Evolutionary conservation across 306 rosid species (phyloP).

Genomic region (Sicyos baderoa): DNA sequence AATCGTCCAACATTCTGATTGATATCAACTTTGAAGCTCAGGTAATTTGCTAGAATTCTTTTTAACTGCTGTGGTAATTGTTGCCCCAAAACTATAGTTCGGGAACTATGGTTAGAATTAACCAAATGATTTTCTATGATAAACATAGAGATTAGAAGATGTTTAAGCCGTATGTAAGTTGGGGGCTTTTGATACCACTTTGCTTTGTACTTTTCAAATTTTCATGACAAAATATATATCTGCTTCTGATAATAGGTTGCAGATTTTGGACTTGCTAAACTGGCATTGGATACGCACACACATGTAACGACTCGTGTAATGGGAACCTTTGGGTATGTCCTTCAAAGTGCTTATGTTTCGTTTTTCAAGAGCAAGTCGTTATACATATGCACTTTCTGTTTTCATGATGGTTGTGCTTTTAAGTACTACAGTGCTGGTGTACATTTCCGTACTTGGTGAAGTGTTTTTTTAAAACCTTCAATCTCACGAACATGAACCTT

Average conservation of each 20-base stretch:
- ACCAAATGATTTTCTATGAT: neutral
- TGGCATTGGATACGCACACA: conserved; percentile 77
- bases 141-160: neutral
- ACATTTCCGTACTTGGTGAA: neutral
- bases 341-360: neutral
- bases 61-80: neutral
- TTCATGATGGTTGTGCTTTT: neutral
- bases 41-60: conserved; percentile 35
- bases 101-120: neutral
- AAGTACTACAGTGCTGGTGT: neutral
- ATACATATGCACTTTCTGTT: too few species aligned
- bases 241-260: conserved; percentile 52
- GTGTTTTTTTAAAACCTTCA: neutral
- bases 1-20: conserved; percentile 94
- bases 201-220: neutral
- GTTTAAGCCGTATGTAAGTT: neutral
- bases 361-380: neutral
- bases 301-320: conserved; percentile 93
- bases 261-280: conserved; percentile 95
- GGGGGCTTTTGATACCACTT: neutral
- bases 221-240: neutral
- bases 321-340: conserved; percentile 95
- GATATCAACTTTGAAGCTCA: conserved; percentile 80
- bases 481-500: neutral
- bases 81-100: neutral